Base-by-base conservation (phyloP, 129 eudicot species). In the Centaurea solstitialis region DNA sequence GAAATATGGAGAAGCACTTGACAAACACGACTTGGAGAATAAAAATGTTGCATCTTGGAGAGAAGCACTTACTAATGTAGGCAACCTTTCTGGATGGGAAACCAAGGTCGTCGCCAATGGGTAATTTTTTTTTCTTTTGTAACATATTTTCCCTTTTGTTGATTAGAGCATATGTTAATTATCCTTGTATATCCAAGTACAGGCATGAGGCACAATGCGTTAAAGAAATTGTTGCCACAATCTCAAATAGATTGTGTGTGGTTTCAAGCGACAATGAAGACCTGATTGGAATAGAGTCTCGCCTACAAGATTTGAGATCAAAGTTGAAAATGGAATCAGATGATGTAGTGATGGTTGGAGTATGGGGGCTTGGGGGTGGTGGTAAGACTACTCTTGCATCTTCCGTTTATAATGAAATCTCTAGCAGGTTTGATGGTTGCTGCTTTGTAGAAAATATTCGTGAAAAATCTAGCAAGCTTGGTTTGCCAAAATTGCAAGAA, bases 311-410 rank as follows among this genome's bases (percentile, higher is more conserved):
- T n/a, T 20, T 81, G 37, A 17, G 13, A n/a, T 39, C 66, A 23
- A 23, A 22, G 59, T 30, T 81, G 35, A 8, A 30, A 4, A 28
- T 39, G 13, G 75, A 22, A 22, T 10, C 39, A 4, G 13, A n/a
- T 43, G 81, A 66, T 33, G 47, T 68, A 5, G 28, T 20, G 7
- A 75, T 75, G 30, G 22, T 82, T n/a, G 81, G 85, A 13, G 75
- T 75, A 67, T 75, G 85, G 80, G 85, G 85, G 20, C 18, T 75
- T 22, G 81, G 76, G 2, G 81, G 81, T 2, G 24, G 50, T 21
- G 85, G 85, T 8, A 82, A 82, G 79, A 74, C 85, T 28, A 68
- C 85, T 67, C 64, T 82, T 75, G 85, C 80, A 0, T 22, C 76
- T 30, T 22, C 64, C 12, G 0, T 82, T 67, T 43, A 40, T 5